Evolutionary conservation across 129 eudicot species (phyloP).

Genomic region (Kitagawia praeruptora): DNA sequence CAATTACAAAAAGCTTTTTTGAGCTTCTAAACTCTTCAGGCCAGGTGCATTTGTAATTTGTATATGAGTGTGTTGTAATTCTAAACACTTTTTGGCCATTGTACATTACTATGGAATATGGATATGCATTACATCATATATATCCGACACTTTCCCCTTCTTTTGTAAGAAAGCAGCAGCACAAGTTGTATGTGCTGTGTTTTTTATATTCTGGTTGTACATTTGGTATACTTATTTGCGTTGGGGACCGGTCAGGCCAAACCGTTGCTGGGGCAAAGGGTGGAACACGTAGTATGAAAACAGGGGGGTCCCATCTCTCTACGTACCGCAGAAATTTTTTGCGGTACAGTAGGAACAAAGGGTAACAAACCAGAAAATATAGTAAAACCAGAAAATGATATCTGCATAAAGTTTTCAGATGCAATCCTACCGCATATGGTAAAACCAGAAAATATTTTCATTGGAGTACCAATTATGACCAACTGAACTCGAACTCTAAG

Average conservation of each 20-base stretch:
- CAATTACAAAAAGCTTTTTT: conserved; percentile 16
- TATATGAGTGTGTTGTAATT: conserved; percentile 25
- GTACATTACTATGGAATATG: conserved; percentile 17
- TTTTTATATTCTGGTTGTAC: background rate
- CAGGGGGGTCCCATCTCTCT: no score
- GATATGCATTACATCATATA: background rate
- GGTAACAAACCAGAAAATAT: background rate
- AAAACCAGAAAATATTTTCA: no score
- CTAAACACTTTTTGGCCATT: conserved; percentile 16
- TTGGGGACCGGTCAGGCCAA: no score
- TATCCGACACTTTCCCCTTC: background rate
- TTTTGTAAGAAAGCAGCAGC: background rate
- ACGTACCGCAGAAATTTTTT: no score
- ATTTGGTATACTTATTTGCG: background rate
- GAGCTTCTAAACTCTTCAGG: conserved; percentile 26
- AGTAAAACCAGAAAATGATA: background rate
- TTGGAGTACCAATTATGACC: no score
- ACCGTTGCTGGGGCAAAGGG: no score
- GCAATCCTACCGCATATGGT: no score
- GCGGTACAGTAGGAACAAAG: no score
- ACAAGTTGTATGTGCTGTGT: background rate
- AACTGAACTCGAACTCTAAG: no score
- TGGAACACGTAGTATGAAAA: no score
- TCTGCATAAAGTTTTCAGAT: no score
- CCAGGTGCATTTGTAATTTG: conserved; percentile 18